Conservation (phyloP, 352 stramenopile genomes). For the Peronospora farinosa region DNA sequence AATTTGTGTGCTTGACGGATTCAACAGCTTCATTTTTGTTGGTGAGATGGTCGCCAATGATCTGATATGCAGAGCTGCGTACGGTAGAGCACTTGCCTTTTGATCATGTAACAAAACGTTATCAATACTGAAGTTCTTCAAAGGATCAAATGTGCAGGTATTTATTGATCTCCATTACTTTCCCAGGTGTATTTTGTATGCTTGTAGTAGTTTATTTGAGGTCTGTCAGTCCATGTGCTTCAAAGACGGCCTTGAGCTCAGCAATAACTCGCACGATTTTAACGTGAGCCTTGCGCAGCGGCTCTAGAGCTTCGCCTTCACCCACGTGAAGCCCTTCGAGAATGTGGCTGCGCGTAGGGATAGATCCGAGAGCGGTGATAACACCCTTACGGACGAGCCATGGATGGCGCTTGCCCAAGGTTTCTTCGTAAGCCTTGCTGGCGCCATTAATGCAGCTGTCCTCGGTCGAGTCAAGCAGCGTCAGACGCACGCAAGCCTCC, state of each 20-base stretch:
- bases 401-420: constrained; percentile 67
- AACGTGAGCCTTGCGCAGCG: constrained; percentile 39
- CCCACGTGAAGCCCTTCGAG: constrained; percentile 41
- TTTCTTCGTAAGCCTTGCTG: constrained; percentile 80
- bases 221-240: constrained; percentile 60
- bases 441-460: constrained; percentile 60
- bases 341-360: constrained; percentile 55
- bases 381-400: constrained; percentile 84
- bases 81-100: too few relatives aligned
- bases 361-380: constrained; percentile 58
- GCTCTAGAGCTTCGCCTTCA: constrained; percentile 34
- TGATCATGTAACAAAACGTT: too few relatives aligned
- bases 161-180: constrained; percentile 1
- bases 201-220: constrained; percentile 53
- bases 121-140: too few relatives aligned
- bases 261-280: constrained; percentile 44
- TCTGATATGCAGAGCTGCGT: too few relatives aligned
- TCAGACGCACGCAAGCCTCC: constrained; percentile 61
- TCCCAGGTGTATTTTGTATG: constrained; percentile 20
- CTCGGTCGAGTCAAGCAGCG: constrained; percentile 53
- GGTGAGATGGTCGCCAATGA: too few relatives aligned
- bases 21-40: too few relatives aligned
- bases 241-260: constrained; percentile 47
- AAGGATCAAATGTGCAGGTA: too few relatives aligned
- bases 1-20: too few relatives aligned